Percentiles rank a stretch among this genome's conserved stretches.
Evolutionary conservation across 371 early-diverging fungal species (phyloP).

Genomic region (Apophysomyces sp.): DNA sequence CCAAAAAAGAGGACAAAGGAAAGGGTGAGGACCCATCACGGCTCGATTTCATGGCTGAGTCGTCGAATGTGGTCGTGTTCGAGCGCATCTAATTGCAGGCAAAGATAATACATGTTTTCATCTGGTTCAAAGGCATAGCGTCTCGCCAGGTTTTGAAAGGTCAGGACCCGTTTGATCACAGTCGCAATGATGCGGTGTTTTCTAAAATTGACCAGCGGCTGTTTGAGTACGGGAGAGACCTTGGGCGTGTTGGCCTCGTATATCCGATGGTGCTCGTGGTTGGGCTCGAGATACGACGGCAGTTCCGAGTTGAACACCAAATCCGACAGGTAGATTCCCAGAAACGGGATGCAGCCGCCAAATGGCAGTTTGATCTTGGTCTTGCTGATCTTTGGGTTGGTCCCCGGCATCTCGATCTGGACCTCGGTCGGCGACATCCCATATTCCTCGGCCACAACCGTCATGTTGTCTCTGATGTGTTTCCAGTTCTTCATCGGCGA

Average conservation of each 20-base stretch:
- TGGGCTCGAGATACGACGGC: slow-evolving; percentile 52
- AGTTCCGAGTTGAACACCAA: slow-evolving; percentile 65
- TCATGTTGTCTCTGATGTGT: slow-evolving; percentile 66
- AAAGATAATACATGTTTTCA: slow-evolving; percentile 34
- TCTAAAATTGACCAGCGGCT: slow-evolving; percentile 61
- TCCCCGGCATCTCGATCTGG: slow-evolving; percentile 39
- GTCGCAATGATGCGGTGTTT: slow-evolving; percentile 66
- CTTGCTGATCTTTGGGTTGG: slow-evolving; percentile 23
- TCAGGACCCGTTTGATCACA: slow-evolving; percentile 61
- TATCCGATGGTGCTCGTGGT: slow-evolving; percentile 21
- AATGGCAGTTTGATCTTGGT: slow-evolving; percentile 40
- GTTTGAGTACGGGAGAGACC: slow-evolving; percentile 29
- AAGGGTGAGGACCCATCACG: neutral
- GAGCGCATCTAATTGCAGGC: slow-evolving; percentile 30
- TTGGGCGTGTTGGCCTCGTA: slow-evolving; percentile 17
- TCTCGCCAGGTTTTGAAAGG: slow-evolving; percentile 57
- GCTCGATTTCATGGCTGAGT: slow-evolving; percentile 22
- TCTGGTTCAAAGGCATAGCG: slow-evolving; percentile 59
- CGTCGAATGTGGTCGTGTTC: slow-evolving; percentile 36
- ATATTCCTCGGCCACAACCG: slow-evolving; percentile 58
- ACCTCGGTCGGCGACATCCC: slow-evolving; percentile 42
- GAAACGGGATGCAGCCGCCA: slow-evolving; percentile 63
- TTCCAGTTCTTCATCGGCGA: slow-evolving; percentile 67
- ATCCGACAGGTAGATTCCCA: slow-evolving; percentile 69
- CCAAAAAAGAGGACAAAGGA: neutral